Evolutionary conservation across 805 yeast species (phyloP).

Genomic region (Starmerella sp.): DNA sequence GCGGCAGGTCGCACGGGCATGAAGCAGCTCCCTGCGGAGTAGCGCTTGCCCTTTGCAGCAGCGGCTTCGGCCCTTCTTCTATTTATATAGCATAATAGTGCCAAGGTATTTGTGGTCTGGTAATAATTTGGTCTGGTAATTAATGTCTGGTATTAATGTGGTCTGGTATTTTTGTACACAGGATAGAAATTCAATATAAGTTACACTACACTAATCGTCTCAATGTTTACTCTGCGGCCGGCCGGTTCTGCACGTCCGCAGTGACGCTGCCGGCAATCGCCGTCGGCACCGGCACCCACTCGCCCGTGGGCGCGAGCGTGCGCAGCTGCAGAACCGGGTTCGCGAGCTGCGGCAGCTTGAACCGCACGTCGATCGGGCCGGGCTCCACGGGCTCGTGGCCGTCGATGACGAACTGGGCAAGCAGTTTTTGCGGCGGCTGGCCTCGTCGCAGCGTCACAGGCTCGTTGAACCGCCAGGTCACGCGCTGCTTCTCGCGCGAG

Average conservation of each 20-base stretch:
- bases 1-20: constrained; percentile 19
- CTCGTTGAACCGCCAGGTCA: constrained; percentile 65
- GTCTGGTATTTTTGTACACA: not conserved
- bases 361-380: constrained; percentile 54
- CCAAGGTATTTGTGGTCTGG: no score
- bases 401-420: constrained; percentile 77
- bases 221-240: not conserved
- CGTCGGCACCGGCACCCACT: constrained; percentile 21
- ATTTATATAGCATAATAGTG: not conserved
- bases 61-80: not conserved
- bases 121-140: no score
- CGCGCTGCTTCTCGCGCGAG: constrained; percentile 72
- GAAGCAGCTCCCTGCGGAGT: not conserved
- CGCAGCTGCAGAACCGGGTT: constrained; percentile 19
- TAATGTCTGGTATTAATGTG: no score
- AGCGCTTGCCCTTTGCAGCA: no score
- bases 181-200: not conserved
- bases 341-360: constrained; percentile 8
- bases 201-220: not conserved
- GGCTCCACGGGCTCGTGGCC: constrained; percentile 55
- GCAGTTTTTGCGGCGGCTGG: constrained; percentile 49
- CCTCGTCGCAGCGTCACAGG: constrained; percentile 31
- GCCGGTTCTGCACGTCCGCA: not conserved
- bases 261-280: constrained; percentile 10
- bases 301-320: constrained; percentile 15